phyloP scores from a whole-genome alignment of 306 rosid genomes.

The Quercus mongolica region DNA sequence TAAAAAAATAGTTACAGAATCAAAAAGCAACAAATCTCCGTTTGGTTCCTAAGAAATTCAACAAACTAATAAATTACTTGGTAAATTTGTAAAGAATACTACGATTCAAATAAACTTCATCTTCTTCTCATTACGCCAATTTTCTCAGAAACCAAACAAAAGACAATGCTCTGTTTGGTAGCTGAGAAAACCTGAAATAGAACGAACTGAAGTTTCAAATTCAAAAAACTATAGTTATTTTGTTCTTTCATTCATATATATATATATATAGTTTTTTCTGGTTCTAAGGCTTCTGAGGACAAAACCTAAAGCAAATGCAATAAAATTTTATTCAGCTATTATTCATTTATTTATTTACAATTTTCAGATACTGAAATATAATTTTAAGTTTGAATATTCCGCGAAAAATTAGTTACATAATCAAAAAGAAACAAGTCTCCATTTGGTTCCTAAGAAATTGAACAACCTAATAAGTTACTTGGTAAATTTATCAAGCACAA shows the following conservation, averaged over 20 bases:
- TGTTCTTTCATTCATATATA: too few species aligned
- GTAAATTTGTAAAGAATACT: background rate
- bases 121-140: too few species aligned
- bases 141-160: background rate
- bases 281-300: background rate
- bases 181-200: too few species aligned
- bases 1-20: background rate
- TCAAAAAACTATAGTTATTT: too few species aligned
- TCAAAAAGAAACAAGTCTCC: background rate
- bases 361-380: background rate
- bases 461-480: background rate
- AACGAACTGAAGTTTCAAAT: background rate
- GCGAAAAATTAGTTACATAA: background rate
- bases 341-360: background rate
- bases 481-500: background rate
- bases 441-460: background rate
- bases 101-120: too few species aligned
- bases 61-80: background rate
- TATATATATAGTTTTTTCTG: background rate
- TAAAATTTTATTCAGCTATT: too few species aligned
- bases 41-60: background rate
- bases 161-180: background rate
- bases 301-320: too few species aligned
- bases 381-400: background rate
- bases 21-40: background rate